Evolutionary conservation across 2,329 filamentous ascomycete genomes (phyloP), one percentile per base, ranked within the genome.

Genomic region (Coniochaeta hoffmannii): DNA sequence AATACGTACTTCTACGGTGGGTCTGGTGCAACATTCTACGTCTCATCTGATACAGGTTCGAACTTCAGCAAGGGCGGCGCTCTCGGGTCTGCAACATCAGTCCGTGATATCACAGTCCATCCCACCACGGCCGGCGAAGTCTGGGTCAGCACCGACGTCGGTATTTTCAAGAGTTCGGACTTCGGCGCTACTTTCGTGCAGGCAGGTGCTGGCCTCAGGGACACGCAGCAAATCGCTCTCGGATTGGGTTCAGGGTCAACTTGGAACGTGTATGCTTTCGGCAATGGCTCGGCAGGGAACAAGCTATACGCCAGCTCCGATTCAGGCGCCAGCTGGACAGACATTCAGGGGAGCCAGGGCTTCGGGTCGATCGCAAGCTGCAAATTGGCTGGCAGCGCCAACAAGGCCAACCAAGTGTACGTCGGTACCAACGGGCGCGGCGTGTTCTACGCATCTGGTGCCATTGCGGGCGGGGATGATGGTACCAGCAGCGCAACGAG

Each of bases 101-200:
- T 87, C 56, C 82, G 82, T 36, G 75, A 77, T 32, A 74, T 88
- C 10, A 79, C 78, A 15, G 74, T 73, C 1, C 75, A 85, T 58
- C 82, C 83, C 0, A 73, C 76, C 6, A 71, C 73, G 11, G 79
- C 81, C 0, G 85, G 86, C 12, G 80, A 84, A 50, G 75, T 89
- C 50, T 81, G 76, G 66, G 79, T 80, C 1, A 81, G 80, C 1
- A 82, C 80, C 0, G 72, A 82, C 54, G 67, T 62, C 0, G 81
- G 81, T 6, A 66, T 85, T 50, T 83, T 79, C 68, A 75, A 75
- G 60, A 80, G 77, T 10, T 77, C 73, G 6, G 65, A 83, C 64
- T 80, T 69, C 34, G 81, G 79, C 5, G 63, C 66, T 4, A 72
- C 71, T 1, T 83, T 82, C 59, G 69, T 71, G 0, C 65, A 71